A percentile compares a stretch with the other conserved stretches of the same genome.
Evolutionary conservation across 2,329 filamentous ascomycete species (phyloP).

Genomic region (Sporothrix globosa): DNA sequence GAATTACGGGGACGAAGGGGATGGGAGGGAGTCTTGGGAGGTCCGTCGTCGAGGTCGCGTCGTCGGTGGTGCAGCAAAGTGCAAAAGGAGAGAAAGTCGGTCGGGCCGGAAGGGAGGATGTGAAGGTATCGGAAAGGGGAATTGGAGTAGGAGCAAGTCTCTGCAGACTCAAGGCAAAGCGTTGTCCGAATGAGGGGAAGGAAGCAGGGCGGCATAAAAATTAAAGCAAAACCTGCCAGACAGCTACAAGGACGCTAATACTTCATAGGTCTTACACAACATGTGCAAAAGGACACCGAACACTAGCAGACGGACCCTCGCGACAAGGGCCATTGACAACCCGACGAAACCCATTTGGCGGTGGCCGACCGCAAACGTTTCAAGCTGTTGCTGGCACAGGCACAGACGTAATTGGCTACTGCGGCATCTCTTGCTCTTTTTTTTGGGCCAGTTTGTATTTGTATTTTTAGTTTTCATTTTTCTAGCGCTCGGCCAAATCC

Average conservation of each 20-base stretch:
- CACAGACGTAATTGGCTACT: constrained; percentile 21
- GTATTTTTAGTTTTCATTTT: constrained; percentile 7
- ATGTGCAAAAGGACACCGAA: constrained; percentile 21
- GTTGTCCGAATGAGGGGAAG: constrained; percentile 25
- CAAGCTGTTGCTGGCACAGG: constrained; percentile 7
- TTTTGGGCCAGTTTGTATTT: not conserved
- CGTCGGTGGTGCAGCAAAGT: constrained; percentile 15
- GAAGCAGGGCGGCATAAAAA: constrained; percentile 21
- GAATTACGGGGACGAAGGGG: constrained; percentile 18
- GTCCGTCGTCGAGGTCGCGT: constrained; percentile 22
- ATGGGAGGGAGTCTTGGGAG: not conserved
- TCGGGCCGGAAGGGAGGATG: constrained; percentile 13
- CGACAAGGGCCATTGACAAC: constrained; percentile 26
- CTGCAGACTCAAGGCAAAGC: constrained; percentile 1
- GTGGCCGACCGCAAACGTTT: constrained; percentile 17
- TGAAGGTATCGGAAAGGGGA: constrained; percentile 18
- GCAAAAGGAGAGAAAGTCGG: constrained; percentile 22
- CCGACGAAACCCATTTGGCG: constrained; percentile 22
- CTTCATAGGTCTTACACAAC: not conserved
- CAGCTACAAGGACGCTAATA: constrained; percentile 19
- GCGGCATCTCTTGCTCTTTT: not conserved
- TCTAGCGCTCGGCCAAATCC: constrained; percentile 29
- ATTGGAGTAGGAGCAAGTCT: constrained; percentile 24
- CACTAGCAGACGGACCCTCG: not conserved
- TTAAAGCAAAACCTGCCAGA: constrained; percentile 15